Evolutionary conservation across 768 basidiomycete species (phyloP).

Genomic region (Russula foetens): DNA sequence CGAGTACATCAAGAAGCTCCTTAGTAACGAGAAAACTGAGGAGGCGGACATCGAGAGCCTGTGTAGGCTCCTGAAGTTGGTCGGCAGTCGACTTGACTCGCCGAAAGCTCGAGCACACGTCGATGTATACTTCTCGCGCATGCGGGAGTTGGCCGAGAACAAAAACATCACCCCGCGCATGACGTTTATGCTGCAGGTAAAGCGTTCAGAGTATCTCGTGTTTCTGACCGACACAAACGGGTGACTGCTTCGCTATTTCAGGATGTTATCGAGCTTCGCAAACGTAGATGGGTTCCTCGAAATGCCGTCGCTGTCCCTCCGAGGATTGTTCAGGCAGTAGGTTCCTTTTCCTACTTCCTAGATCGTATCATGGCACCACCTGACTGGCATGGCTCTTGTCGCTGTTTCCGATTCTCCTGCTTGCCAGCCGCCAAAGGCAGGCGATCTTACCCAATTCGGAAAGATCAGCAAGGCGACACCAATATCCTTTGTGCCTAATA

Average conservation of each 20-base stretch:
- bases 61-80: conserved; percentile 86
- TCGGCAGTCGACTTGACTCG: conserved; percentile 78
- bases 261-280: conserved; percentile 80
- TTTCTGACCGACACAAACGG: background rate
- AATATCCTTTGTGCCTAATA: no score
- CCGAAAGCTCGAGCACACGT: conserved; percentile 76
- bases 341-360: conserved; percentile 31
- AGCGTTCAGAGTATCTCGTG: conserved; percentile 21
- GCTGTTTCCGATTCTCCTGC: no score
- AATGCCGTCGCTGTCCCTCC: conserved; percentile 69
- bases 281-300: conserved; percentile 72
- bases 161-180: conserved; percentile 70
- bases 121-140: conserved; percentile 88
- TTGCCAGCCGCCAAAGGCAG: no score
- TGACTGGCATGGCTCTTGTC: background rate
- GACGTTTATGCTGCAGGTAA: conserved; percentile 91
- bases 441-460: no score
- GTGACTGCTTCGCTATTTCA: no score
- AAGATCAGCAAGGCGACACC: no score
- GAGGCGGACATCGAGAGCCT: conserved; percentile 97
- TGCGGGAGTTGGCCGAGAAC: conserved; percentile 74
- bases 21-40: conserved; percentile 94
- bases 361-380: background rate
- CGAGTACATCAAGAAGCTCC: conserved; percentile 92
- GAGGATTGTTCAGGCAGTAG: conserved; percentile 78